These are phyloP conservation scores for Vigna reflexopilosa DNA, from an alignment of 306 rosid species.

Conservation along the genomic window DNA sequence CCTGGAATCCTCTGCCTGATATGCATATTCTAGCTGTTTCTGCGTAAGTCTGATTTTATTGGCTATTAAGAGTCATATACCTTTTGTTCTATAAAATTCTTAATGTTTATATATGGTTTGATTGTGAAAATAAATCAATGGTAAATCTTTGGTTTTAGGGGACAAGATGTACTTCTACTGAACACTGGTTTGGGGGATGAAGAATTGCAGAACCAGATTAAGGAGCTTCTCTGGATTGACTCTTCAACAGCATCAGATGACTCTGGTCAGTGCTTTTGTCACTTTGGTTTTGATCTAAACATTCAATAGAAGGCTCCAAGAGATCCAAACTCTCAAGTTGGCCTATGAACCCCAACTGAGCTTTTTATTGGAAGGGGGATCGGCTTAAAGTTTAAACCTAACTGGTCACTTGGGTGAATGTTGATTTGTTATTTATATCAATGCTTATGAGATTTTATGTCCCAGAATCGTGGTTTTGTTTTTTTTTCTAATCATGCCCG, in stretches of 20 bases:
- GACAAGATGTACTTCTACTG: conserved; percentile 73
- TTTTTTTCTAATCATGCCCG: conserved; percentile 40
- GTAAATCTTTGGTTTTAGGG: conserved; percentile 58
- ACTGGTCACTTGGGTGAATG: conserved; percentile 11
- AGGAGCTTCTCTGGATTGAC: conserved; percentile 71
- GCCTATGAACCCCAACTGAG: conserved; percentile 11
- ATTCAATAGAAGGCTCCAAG: conserved; percentile 18
- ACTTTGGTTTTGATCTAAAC: conserved; percentile 14
- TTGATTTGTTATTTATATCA: background rate
- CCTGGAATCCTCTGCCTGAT: conserved; percentile 91
- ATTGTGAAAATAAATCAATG: conserved; percentile 26
- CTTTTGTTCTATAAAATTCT: background rate
- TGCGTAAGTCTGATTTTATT: conserved; percentile 63
- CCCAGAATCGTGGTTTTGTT: conserved; percentile 29
- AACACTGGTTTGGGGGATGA: conserved; percentile 79
- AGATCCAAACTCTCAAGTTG: conserved; percentile 11
- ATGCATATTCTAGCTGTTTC: conserved; percentile 76
- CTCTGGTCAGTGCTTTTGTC: conserved; percentile 63
- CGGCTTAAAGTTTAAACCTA: conserved; percentile 29
- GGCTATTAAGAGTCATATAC: background rate
- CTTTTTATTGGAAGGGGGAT: background rate
- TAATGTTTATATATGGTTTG: conserved; percentile 32
- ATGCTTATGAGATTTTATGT: conserved; percentile 17
- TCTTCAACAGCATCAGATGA: conserved; percentile 56
- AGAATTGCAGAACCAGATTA: conserved; percentile 72